A percentile compares a stretch with the other conserved stretches of the same genome.
These are phyloP conservation scores for Elsinoe perseae DNA, from an alignment of 2,329 filamentous ascomycete species.

Conservation along the genomic window DNA sequence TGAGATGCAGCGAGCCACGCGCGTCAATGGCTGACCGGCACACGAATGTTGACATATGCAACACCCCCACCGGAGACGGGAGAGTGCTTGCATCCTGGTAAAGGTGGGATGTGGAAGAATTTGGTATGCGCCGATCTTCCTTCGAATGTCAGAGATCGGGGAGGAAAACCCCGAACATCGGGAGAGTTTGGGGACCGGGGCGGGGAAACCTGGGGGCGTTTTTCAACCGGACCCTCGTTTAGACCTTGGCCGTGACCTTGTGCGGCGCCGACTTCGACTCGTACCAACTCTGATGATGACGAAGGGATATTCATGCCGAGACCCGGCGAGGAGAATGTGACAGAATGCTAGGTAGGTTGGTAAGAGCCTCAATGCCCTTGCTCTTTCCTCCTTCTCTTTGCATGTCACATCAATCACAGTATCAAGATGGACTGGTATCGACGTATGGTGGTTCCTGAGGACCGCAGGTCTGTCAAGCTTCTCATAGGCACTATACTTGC, in stretches of 20 bases:
- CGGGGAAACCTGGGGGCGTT: constrained; percentile 9
- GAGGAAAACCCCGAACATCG: constrained; percentile 3
- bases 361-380: background rate
- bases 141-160: constrained; percentile 5
- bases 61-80: constrained; percentile 8
- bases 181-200: background rate
- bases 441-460: constrained; percentile 33
- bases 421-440: constrained; percentile 28
- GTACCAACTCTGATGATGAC: background rate
- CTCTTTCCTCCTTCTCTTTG: background rate
- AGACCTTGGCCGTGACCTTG: background rate
- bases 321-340: background rate
- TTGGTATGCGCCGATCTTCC: background rate
- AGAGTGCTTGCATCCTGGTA: background rate
- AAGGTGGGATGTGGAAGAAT: background rate
- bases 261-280: background rate
- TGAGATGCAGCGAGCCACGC: constrained; percentile 7
- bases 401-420: background rate
- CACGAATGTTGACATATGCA: constrained; percentile 2
- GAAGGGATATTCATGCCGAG: background rate
- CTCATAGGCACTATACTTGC: constrained; percentile 36
- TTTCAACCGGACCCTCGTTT: background rate
- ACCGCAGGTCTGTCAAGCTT: constrained; percentile 33
- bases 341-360: background rate
- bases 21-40: constrained; percentile 13